phyloP scores from a whole-genome alignment of 805 yeast species.

The Kodamaea sagamina region DNA sequence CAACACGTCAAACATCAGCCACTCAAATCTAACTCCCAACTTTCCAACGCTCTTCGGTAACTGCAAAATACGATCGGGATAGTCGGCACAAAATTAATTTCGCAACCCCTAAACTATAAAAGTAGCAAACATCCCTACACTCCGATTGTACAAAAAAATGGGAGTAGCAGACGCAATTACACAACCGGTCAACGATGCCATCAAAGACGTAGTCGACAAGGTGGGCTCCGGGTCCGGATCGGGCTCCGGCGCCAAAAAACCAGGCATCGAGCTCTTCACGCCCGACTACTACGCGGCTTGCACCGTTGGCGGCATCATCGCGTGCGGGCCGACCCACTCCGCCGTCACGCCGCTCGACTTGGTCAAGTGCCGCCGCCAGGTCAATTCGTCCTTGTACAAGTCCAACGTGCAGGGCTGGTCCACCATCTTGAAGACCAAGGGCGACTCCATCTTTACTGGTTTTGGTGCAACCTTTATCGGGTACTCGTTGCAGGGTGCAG shows the following conservation, averaged over 20 bases:
- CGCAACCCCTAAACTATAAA: conserved; percentile 2
- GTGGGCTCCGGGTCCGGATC: conserved; percentile 10
- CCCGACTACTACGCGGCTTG: conserved; percentile 71
- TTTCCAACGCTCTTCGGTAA: no score
- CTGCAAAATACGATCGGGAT: no score
- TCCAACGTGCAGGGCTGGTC: conserved; percentile 83
- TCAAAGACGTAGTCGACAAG: conserved; percentile 22
- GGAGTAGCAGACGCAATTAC: conserved; percentile 30
- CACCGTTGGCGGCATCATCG: conserved; percentile 75
- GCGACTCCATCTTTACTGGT: conserved; percentile 83
- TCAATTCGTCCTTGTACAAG: conserved; percentile 67
- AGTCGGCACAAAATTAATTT: no score
- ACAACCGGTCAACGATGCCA: conserved; percentile 33
- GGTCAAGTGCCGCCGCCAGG: conserved; percentile 93
- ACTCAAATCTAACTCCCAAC: no score
- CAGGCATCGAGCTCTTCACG: conserved; percentile 52
- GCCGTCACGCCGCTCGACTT: conserved; percentile 90
- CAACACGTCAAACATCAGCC: no score
- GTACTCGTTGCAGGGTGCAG: conserved; percentile 94
- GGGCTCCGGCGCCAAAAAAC: conserved; percentile 5
- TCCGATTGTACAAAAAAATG: conserved; percentile 1
- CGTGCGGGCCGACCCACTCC: conserved; percentile 97
- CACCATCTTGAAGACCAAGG: conserved; percentile 71
- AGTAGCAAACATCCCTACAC: conserved; percentile 5
- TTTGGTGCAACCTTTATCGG: conserved; percentile 91